Evolutionary conservation across 352 stramenopile species (phyloP).

Genomic region (Pythium aphanidermatum): DNA sequence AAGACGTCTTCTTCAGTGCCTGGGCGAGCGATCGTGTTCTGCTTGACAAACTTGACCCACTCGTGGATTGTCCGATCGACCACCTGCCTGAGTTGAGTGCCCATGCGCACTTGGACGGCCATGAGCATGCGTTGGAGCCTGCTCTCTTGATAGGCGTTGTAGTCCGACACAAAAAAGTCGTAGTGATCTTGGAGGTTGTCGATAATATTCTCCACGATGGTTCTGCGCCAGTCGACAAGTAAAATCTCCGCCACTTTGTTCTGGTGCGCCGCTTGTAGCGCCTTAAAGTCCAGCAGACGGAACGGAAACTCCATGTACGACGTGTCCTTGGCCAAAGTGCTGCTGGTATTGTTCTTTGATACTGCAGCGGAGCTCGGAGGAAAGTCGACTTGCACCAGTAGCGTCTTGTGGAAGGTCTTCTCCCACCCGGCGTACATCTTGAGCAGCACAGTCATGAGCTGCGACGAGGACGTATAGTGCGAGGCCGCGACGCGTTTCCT

Average conservation of each 20-base stretch:
- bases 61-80: slow-evolving; percentile 46
- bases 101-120: slow-evolving; percentile 83
- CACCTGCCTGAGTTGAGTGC: slow-evolving; percentile 70
- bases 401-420: slow-evolving; percentile 74
- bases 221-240: slow-evolving; percentile 82
- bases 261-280: slow-evolving; percentile 62
- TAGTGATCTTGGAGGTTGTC: slow-evolving; percentile 93
- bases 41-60: slow-evolving; percentile 58
- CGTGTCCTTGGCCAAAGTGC: slow-evolving; percentile 19
- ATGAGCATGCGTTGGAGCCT: slow-evolving; percentile 75
- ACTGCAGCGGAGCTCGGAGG: slow-evolving; percentile 1
- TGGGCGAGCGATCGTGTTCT: slow-evolving; percentile 10
- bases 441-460: slow-evolving; percentile 72
- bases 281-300: slow-evolving; percentile 79
- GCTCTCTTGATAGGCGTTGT: slow-evolving; percentile 38
- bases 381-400: slow-evolving; percentile 62
- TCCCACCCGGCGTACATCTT: slow-evolving; percentile 90
- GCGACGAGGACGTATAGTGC: slow-evolving; percentile 54
- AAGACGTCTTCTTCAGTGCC: slow-evolving; percentile 4
- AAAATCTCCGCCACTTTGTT: slow-evolving; percentile 76
- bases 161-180: slow-evolving; percentile 90
- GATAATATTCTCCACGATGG: slow-evolving; percentile 90
- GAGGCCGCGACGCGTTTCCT: slow-evolving; percentile 33
- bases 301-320: slow-evolving; percentile 70
- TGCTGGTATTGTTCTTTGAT: slow-evolving; percentile 1